These are phyloP conservation scores for Herpetomonas tarakana DNA, from an alignment of 208 protist species.

Conservation along the genomic window DNA sequence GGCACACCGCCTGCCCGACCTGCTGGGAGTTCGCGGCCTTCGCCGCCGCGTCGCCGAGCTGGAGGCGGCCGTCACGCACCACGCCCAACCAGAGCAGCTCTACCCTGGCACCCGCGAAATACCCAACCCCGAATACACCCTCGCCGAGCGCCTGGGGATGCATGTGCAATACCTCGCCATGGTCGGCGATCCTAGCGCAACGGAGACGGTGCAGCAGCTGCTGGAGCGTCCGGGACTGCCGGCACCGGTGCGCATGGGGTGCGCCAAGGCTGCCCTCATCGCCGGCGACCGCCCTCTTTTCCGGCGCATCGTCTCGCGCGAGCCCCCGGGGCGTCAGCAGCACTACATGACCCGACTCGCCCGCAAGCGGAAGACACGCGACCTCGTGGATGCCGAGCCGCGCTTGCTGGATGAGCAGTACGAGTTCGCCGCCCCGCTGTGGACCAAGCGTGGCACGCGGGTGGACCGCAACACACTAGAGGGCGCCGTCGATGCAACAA, in stretches of 20 bases:
- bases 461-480: constrained; percentile 87
- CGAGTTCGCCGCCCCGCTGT: constrained; percentile 86
- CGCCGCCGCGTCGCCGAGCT: constrained; percentile 74
- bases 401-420: constrained; percentile 87
- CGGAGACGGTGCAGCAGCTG: constrained; percentile 47
- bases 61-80: constrained; percentile 32
- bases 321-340: constrained; percentile 87
- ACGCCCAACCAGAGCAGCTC: constrained; percentile 30
- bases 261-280: constrained; percentile 89
- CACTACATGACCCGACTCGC: constrained; percentile 87
- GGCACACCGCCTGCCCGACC: constrained; percentile 45
- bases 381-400: constrained; percentile 77
- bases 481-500: constrained; percentile 52
- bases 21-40: constrained; percentile 78
- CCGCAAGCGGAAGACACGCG: constrained; percentile 84
- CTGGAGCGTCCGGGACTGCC: constrained; percentile 40
- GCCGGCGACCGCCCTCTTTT: constrained; percentile 82
- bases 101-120: constrained; percentile 88
- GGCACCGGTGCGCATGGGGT: constrained; percentile 87
- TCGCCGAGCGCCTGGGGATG: constrained; percentile 84
- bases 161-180: constrained; percentile 87
- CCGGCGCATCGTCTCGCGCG: constrained; percentile 74
- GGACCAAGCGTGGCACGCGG: constrained; percentile 85
- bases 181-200: constrained; percentile 73
- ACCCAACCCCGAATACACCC: constrained; percentile 87